Evolutionary conservation across 805 yeast species (phyloP).

Genomic region (Metschnikowia lunata): DNA sequence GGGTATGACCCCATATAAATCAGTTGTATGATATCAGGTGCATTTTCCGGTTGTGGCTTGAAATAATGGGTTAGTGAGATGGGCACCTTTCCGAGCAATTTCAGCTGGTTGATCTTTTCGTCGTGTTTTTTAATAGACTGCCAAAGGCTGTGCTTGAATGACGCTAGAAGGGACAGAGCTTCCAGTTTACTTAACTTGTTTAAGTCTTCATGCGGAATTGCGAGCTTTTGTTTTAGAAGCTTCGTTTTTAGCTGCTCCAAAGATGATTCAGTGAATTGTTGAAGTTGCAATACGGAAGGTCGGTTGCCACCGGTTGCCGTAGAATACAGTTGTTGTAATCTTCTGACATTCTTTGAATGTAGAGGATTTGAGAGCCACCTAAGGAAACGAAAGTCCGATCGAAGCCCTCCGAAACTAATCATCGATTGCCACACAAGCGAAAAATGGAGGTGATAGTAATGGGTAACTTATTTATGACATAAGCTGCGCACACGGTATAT

Average conservation of each 20-base stretch:
- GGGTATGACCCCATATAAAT: constrained; percentile 21
- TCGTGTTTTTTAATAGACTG: constrained; percentile 1
- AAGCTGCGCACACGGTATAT: too few relatives aligned
- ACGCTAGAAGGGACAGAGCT: not conserved
- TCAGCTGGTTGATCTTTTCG: not conserved
- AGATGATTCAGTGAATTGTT: constrained; percentile 3
- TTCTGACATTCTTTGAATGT: too few relatives aligned
- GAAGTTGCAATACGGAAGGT: constrained; percentile 4
- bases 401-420: too few relatives aligned
- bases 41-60: constrained; percentile 3
- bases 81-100: too few relatives aligned
- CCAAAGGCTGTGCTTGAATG: constrained; percentile 3
- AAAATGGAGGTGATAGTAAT: too few relatives aligned
- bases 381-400: too few relatives aligned
- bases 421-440: too few relatives aligned
- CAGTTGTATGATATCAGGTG: constrained; percentile 19
- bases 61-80: constrained; percentile 4
- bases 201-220: constrained; percentile 4
- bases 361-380: too few relatives aligned
- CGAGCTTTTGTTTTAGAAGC: not conserved
- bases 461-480: too few relatives aligned
- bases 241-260: not conserved
- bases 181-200: not conserved
- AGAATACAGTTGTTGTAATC: not conserved
- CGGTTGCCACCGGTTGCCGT: not conserved